phyloP scores from a whole-genome alignment of 345 rosid species.

The Eutrema yunnanense region DNA sequence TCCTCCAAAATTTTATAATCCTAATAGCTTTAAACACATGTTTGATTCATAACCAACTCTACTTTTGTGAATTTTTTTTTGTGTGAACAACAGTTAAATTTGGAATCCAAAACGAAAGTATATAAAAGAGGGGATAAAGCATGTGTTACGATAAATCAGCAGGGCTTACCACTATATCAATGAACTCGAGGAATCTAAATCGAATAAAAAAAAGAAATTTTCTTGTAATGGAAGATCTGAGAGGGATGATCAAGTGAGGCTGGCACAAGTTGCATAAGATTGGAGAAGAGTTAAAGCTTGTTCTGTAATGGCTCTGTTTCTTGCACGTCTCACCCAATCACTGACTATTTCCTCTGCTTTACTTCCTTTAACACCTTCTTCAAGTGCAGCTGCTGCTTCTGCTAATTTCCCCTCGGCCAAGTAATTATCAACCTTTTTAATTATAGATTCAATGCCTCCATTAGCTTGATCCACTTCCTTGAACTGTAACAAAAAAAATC shows the following conservation, averaged over 20 bases:
- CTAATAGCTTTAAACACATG: no score
- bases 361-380: constrained; percentile 87
- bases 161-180: no score
- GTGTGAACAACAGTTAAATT: no score
- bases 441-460: constrained; percentile 68
- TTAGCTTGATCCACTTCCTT: constrained; percentile 58
- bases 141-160: no score
- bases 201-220: background rate
- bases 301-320: constrained; percentile 84
- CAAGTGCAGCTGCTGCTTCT: constrained; percentile 82
- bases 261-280: constrained; percentile 75
- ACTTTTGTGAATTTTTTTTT: no score
- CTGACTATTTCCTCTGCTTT: constrained; percentile 62
- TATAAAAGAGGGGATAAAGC: no score
- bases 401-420: constrained; percentile 80
- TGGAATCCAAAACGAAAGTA: no score
- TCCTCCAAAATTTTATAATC: no score
- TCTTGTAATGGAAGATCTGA: background rate
- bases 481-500: constrained; percentile 37
- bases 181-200: background rate
- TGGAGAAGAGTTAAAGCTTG: constrained; percentile 80
- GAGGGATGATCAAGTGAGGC: constrained; percentile 44
- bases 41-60: no score
- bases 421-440: constrained; percentile 62
- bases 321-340: constrained; percentile 68